These are phyloP conservation scores for Kodamaea lidongshanica DNA, from an alignment of 805 yeast species.

Conservation along the genomic window DNA sequence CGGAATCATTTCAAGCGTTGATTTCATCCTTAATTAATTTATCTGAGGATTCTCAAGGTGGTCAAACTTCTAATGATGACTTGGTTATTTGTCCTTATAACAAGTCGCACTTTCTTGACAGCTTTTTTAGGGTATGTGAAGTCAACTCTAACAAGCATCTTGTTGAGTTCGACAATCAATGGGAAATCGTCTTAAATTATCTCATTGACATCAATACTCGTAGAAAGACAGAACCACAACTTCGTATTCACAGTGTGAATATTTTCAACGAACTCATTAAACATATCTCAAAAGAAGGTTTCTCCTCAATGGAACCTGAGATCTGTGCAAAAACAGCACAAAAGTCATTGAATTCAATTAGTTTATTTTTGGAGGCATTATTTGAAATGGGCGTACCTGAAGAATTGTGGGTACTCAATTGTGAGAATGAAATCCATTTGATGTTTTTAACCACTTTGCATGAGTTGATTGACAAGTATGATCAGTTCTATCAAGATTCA, in stretches of 20 bases:
- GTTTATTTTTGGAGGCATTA: constrained; percentile 38
- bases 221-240: constrained; percentile 32
- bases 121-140: constrained; percentile 46
- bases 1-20: constrained; percentile 44
- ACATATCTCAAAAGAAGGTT: constrained; percentile 36
- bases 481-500: constrained; percentile 49
- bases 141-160: constrained; percentile 50
- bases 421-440: constrained; percentile 64
- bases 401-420: constrained; percentile 44
- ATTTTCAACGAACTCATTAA: constrained; percentile 49
- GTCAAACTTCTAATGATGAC: constrained; percentile 5
- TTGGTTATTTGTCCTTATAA: constrained; percentile 47
- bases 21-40: constrained; percentile 42
- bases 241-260: constrained; percentile 12
- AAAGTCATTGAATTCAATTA: constrained; percentile 45
- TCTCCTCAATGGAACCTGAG: constrained; percentile 17
- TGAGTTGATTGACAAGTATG: constrained; percentile 72
- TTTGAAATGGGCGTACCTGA: constrained; percentile 31
- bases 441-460: constrained; percentile 58
- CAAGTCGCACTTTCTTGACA: constrained; percentile 47
- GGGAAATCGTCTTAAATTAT: constrained; percentile 44
- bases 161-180: constrained; percentile 34
- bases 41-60: constrained; percentile 21
- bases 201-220: constrained; percentile 42
- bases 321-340: constrained; percentile 33